Evolutionary conservation across 306 rosid genomes (phyloP), one percentile per base, ranked within the genome.

Genomic region (Cicer bijugum): DNA sequence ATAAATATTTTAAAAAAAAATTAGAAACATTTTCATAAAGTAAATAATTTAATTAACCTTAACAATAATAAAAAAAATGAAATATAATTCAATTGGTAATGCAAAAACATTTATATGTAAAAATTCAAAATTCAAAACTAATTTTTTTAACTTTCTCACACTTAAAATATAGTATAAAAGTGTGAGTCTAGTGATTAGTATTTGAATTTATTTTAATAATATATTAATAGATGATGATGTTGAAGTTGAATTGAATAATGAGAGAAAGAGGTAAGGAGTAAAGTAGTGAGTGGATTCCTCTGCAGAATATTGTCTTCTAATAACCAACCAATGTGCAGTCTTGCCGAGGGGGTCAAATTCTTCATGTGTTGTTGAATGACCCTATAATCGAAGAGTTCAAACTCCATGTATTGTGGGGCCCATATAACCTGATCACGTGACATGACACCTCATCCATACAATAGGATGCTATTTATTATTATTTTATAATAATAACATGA

Each of bases 291-390:
- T 50, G 82, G 88, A 84, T 87, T 87, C 91, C 83, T 79, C 85
- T 77, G 90, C n/a, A 84, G 28, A 72, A 35, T 76, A 52, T 67
- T 83, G 84, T 80, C 91, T 65, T 89, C 82, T 87, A 55, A 82
- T 72, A 39, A 64, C 80, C 85, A 84, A 84, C 52, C 76, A 85
- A 81, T 43, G 50, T 72, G 75, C 69, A 74, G 71, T 47, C 56
- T 19, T 82, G 88, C 83, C 82, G 84, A 82, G 75, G 77, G 82
- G 81, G 78, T 75, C 76, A 80, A 80, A 80, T 67, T 40, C 80
- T 20, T 67, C 71, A 78, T 81, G 85, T 43, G 33, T 23, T 43
- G 33, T 23, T 28, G 33, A 28, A 28, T 81, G 85, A 61, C 64
- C 70, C 79, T 57, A 67, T 78, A 74, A 64, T 51, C 50, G 3